Conservation (phyloP, 1,284 basidiomycete genomes). For the Cyathus olla region DNA sequence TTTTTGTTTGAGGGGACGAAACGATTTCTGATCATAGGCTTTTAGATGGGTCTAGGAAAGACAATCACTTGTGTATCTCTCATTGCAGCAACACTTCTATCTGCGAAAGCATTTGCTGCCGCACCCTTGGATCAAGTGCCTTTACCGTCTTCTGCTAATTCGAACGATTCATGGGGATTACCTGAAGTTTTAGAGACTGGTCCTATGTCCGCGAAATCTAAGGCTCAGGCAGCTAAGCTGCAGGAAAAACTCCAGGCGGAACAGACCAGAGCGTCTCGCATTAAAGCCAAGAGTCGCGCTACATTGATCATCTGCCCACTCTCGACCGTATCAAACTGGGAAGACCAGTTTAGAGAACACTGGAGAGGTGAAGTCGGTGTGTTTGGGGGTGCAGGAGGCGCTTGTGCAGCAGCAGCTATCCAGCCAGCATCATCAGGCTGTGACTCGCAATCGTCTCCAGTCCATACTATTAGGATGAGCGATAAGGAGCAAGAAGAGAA, state of each 20-base stretch:
- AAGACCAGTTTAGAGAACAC: constrained; percentile 97
- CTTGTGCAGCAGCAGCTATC: constrained; percentile 42
- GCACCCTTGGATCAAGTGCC: constrained; percentile 60
- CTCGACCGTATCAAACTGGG: constrained; percentile 98
- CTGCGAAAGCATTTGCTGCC: constrained; percentile 78
- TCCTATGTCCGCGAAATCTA: constrained; percentile 59
- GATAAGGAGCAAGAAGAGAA: constrained; percentile 50
- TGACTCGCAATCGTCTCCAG: constrained; percentile 27
- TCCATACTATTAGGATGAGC: constrained; percentile 25
- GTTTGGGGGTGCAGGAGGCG: constrained; percentile 76
- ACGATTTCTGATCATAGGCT: constrained; percentile 13
- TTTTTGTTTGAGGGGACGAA: constrained; percentile 5
- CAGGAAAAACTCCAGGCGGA: constrained; percentile 79
- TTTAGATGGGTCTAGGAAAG: constrained; percentile 97
- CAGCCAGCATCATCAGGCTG: constrained; percentile 22
- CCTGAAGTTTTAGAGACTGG: constrained; percentile 56
- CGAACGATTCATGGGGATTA: constrained; percentile 87
- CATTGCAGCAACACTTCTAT: constrained; percentile 85
- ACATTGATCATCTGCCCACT: constrained; percentile 98
- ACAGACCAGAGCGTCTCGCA: constrained; percentile 74
- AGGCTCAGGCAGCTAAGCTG: constrained; percentile 70
- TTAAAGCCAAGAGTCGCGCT: constrained; percentile 86
- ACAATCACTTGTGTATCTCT: constrained; percentile 95
- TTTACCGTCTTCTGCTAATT: constrained; percentile 56
- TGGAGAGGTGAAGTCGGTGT: constrained; percentile 89